These are phyloP conservation scores for Dovyalis caffra DNA, from an alignment of 345 rosid species.

Conservation along the genomic window DNA sequence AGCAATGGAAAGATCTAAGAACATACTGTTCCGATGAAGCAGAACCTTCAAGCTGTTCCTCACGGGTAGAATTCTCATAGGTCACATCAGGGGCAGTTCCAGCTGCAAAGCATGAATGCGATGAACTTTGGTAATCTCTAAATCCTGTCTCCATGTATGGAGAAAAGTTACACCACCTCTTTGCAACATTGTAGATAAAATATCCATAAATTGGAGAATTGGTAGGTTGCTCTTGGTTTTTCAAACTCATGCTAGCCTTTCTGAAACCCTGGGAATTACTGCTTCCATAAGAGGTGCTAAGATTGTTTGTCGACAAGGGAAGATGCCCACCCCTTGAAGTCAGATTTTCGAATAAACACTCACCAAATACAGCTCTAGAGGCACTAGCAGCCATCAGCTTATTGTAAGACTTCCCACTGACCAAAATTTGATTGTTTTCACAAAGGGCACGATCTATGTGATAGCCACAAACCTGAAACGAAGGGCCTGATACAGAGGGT, in stretches of 20 bases:
- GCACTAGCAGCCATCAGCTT: slow-evolving; percentile 56
- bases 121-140: slow-evolving; percentile 56
- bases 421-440: slow-evolving; percentile 33
- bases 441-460: slow-evolving; percentile 65
- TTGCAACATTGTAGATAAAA: slow-evolving; percentile 45
- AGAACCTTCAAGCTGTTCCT: slow-evolving; percentile 52
- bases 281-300: slow-evolving; percentile 30
- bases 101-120: slow-evolving; percentile 44
- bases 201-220: slow-evolving; percentile 50
- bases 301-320: slow-evolving; percentile 21
- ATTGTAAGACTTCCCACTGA: slow-evolving; percentile 25
- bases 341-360: slow-evolving; percentile 30
- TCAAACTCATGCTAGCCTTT: slow-evolving; percentile 64
- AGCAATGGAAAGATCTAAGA: slow-evolving; percentile 5
- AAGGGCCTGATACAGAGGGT: slow-evolving; percentile 89
- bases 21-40: slow-evolving; percentile 58
- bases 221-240: slow-evolving; percentile 39
- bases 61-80: slow-evolving; percentile 51
- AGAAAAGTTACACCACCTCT: slow-evolving; percentile 44
- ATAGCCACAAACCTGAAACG: slow-evolving; percentile 85
- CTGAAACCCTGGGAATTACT: slow-evolving; percentile 32
- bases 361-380: slow-evolving; percentile 41
- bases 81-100: slow-evolving; percentile 69
- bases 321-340: slow-evolving; percentile 33
- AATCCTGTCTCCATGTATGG: slow-evolving; percentile 37